Evolutionary conservation across 2,329 filamentous ascomycete genomes (phyloP).

Genomic region (Aspergillus tamarii): DNA sequence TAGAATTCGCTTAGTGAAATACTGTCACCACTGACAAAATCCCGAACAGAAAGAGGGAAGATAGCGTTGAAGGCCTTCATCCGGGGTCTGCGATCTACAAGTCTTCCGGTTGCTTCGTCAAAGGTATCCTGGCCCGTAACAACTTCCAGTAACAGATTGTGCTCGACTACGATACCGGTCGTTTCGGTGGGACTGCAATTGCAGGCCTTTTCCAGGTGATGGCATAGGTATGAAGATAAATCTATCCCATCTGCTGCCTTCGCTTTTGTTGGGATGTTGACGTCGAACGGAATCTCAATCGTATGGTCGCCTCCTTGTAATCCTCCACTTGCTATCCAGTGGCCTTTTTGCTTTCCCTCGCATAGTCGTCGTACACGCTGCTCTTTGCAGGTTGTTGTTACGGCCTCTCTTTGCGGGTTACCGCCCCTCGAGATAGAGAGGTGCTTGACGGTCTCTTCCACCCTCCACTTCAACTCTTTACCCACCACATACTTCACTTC

Average conservation of each 20-base stretch:
- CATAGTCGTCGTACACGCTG: neutral
- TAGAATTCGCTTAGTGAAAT: neutral
- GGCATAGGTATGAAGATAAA: neutral
- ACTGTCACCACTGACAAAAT: neutral
- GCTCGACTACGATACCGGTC: neutral
- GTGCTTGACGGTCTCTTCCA: neutral
- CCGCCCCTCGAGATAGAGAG: neutral
- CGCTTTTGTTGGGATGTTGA: neutral
- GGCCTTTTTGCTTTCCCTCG: neutral
- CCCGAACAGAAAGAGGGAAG: neutral
- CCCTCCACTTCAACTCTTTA: neutral
- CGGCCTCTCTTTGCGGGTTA: neutral
- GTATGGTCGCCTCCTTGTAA: neutral
- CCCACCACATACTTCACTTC: constrained; percentile 1
- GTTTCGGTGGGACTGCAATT: neutral
- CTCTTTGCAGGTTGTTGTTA: neutral
- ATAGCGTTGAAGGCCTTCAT: neutral
- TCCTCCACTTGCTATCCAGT: neutral
- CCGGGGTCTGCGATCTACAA: neutral
- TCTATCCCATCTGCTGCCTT: neutral
- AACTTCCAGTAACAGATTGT: neutral
- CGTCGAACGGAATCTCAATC: neutral
- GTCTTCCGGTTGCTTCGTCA: neutral
- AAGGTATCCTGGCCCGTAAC: neutral
- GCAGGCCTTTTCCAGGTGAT: neutral